Evolutionary conservation across 805 yeast genomes (phyloP), one percentile per base, ranked within the genome.

Genomic region (Starmerella lactis-condensi): DNA sequence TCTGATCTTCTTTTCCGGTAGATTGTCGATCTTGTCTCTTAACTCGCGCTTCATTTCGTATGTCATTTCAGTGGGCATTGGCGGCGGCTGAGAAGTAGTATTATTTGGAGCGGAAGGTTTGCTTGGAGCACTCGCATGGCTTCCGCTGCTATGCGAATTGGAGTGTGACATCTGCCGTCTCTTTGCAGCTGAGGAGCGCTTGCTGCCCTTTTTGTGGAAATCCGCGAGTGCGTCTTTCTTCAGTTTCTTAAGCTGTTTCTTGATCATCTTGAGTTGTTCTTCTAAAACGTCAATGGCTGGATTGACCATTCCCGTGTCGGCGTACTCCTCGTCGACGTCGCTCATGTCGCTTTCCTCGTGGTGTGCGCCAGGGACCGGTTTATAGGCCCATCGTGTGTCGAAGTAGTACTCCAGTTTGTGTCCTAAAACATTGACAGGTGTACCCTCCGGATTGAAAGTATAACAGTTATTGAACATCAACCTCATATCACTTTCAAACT

Each of bases 21-120:
- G 51, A 40, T 72, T 57, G 36, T 70, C 72, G 51, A 89, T 83
- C 43, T 72, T 72, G 48, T 82, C 95, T 34, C 82, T 70, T 36
- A 89, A 72, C 52, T 81, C 89, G 51, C 79, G 78, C 65, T 89
- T 89, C 96, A 85, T 85, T 48, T 83, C 96, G 51, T 79, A 89
- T 0, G 94, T 78, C 32, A 85, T 81, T 35, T 52, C 48, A 2
- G 38, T 36, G 4, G 44, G 42, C 31, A 40, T 8, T 11, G 38
- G 23, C 32, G 14, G 11, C 6, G 8, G 18, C 22, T 3, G 39
- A 30, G 6, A 28, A 25, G 12, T 24, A 24, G 17, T 32, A 31
- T 18, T 27, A 17, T 17, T 32, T n/a, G n/a, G n/a, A n/a, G n/a
- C n/a, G n/a, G n/a, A n/a, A n/a, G n/a, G n/a, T n/a, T n/a, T n/a